Percentiles rank a stretch among this genome's conserved stretches.
Conservation (phyloP, 306 rosid species). For the Mimosa bimucronata region DNA sequence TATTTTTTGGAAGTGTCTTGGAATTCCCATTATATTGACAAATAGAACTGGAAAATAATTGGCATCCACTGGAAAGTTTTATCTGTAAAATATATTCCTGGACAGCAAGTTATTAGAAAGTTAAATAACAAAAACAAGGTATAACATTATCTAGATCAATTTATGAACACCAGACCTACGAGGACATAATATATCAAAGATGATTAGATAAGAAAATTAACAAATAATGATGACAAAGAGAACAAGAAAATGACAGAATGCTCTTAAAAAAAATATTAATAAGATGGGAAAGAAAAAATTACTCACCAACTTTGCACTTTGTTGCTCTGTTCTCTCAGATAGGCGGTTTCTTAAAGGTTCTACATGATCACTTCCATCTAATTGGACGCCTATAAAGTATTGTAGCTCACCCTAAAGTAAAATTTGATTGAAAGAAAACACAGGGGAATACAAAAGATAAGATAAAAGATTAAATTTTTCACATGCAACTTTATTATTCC, state of each 20-base stretch:
- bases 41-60: background rate
- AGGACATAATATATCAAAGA: background rate
- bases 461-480: conserved; percentile 18
- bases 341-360: conserved; percentile 70
- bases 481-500: conserved; percentile 9
- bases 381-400: conserved; percentile 94
- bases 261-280: background rate
- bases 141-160: conserved; percentile 19
- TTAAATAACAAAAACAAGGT: background rate
- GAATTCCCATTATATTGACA: background rate
- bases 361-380: conserved; percentile 89
- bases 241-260: background rate
- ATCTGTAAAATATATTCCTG: background rate
- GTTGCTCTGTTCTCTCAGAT: conserved; percentile 64
- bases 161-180: background rate
- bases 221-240: background rate
- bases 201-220: background rate
- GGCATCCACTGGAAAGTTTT: conserved; percentile 3
- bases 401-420: conserved; percentile 86
- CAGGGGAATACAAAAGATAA: conserved; percentile 5
- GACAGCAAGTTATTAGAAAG: conserved; percentile 12
- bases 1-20: background rate
- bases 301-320: conserved; percentile 73
- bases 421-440: conserved; percentile 15
- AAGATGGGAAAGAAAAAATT: conserved; percentile 4